Evolutionary conservation across 148 eudicot species (phyloP), one percentile per base, ranked within the genome.

Genomic region (Rhododendron williamsianum): DNA sequence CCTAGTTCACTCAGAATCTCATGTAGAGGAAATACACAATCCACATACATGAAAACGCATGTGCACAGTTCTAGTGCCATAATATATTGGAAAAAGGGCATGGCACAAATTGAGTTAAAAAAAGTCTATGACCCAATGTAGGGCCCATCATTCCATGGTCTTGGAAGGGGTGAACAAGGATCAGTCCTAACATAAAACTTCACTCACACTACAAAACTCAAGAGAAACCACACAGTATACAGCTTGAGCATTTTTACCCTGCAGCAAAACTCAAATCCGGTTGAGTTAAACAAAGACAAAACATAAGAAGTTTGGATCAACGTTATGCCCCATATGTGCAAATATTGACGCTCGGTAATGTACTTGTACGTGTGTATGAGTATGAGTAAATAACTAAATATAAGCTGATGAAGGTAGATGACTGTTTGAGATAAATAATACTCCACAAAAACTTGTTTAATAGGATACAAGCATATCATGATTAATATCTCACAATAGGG

Each of bases 381-480:
- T 30, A 3, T 52, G 41, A 5, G 67, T 18, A 52, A 9, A 18
- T 80, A 16, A 21, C 33, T 45, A 9, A 10, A 43, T 0, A 48
- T 25, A 79, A 12, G 25, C 21, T 49, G 9, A 48, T 49, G 18
- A 79, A 48, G 27, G 25, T 43, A 77, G 4, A 8, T 77, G 45
- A 19, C 56, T 25, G 2, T 23, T 4, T 30, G 76, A 78, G 25
- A 41, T 7, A 78, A 78, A 78, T 21, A 78, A 63, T 74, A 74
- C 41, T 45, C 84, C 23, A 21, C 33, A 65, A 83, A n/a, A 83
- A 13, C 78, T 43, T 38, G 78, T 65, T 65, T 65, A 41, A 82
- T 33, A 45, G 41, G 48, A 65, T 45, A 65, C 56, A 46, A 69
- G 21, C 30, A 43, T 46, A 46, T 65, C 58, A 46, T 67, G 38